These are phyloP conservation scores for Aphanomyces invadans DNA, from an alignment of 352 stramenopile genomes.

Conservation along the genomic window DNA sequence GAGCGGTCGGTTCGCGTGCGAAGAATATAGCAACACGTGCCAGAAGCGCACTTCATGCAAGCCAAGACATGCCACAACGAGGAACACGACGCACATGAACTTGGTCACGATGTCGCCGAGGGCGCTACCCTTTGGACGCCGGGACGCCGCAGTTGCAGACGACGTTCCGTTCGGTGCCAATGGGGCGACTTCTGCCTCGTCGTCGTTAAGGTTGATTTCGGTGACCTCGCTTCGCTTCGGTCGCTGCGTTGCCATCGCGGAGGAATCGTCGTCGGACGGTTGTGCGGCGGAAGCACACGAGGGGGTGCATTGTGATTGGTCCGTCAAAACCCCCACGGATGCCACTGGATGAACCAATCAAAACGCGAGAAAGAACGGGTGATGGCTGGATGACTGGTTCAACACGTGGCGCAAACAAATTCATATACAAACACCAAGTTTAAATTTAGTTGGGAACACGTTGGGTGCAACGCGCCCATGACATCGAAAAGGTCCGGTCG, in stretches of 20 bases:
- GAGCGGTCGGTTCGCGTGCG: slow-evolving; percentile 40
- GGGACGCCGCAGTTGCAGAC: neutral
- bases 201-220: slow-evolving; percentile 9
- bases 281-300: neutral
- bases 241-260: neutral
- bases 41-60: slow-evolving; percentile 56
- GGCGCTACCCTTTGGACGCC: neutral
- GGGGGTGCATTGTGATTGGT: neutral
- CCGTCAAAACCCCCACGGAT: neutral
- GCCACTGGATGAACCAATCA: neutral
- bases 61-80: slow-evolving; percentile 41
- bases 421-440: slow-evolving; percentile 10
- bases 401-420: neutral
- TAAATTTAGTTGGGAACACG: neutral
- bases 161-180: neutral
- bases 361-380: slow-evolving; percentile 7
- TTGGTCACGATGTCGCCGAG: slow-evolving; percentile 10
- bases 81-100: slow-evolving; percentile 32
- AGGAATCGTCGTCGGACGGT: neutral
- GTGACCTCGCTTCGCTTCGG: slow-evolving; percentile 10
- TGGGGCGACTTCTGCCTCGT: neutral
- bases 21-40: slow-evolving; percentile 45
- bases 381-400: neutral
- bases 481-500: too few species aligned
- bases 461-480: too few species aligned